These are phyloP conservation scores for Fusarium setosum DNA, from an alignment of 2,329 filamentous ascomycete genomes.

Conservation along the genomic window DNA sequence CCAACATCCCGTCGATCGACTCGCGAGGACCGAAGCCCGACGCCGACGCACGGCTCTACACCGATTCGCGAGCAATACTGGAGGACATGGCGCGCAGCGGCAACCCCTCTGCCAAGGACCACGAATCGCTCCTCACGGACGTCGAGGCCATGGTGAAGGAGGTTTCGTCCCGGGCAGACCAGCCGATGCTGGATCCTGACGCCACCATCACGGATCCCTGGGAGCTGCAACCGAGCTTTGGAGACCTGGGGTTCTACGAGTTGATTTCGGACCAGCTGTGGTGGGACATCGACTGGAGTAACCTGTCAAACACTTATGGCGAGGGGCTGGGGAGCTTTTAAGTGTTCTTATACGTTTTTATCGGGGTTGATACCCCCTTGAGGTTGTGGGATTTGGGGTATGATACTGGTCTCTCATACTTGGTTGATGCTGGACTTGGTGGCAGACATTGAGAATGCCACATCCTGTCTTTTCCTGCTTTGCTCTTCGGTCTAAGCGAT, in stretches of 20 bases:
- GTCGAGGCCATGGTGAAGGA: constrained; percentile 12
- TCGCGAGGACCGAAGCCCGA: background rate
- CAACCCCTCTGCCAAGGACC: constrained; percentile 11
- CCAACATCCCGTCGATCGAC: constrained; percentile 4
- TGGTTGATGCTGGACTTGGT: too few species aligned
- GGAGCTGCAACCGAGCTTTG: constrained; percentile 1
- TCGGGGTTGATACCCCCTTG: too few species aligned
- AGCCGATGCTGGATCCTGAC: background rate
- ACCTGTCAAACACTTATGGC: background rate
- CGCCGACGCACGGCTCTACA: constrained; percentile 3
- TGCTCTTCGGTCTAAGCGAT: too few species aligned
- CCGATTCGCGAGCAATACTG: constrained; percentile 6
- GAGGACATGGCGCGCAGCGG: constrained; percentile 13
- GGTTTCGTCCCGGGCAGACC: background rate
- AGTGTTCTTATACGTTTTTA: too few species aligned
- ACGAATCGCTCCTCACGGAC: constrained; percentile 8
- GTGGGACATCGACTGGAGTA: constrained; percentile 18
- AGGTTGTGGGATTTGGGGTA: too few species aligned
- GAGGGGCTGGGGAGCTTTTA: background rate
- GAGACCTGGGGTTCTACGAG: constrained; percentile 5
- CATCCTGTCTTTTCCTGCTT: too few species aligned
- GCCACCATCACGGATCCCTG: background rate
- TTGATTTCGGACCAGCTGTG: constrained; percentile 9
- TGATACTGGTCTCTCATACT: too few species aligned
- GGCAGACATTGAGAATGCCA: too few species aligned